A percentile compares a stretch with the other conserved stretches of the same genome.
Conservation (phyloP, 2,329 filamentous ascomycete genomes). For the Colletotrichum trifolii region DNA sequence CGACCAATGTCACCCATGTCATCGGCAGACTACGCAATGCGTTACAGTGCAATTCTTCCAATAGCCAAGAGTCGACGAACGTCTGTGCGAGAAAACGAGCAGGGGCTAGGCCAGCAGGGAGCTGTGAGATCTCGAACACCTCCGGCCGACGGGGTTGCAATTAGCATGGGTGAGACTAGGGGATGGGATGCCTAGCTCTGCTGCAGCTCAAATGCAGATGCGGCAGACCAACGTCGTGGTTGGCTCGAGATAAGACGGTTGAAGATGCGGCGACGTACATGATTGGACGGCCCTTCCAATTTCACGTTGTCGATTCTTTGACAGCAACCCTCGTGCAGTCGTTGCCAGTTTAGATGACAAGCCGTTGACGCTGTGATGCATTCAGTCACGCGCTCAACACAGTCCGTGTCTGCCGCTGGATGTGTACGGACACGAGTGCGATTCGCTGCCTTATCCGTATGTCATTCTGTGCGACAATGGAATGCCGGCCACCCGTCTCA, state of each 20-base stretch:
- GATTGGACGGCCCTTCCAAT: conserved; percentile 51
- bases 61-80: conserved; percentile 27
- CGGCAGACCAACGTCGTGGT: conserved; percentile 43
- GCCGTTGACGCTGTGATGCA: conserved; percentile 16
- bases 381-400: conserved; percentile 20
- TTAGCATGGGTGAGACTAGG: conserved; percentile 30
- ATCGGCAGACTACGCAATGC: conserved; percentile 22
- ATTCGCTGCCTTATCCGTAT: conserved; percentile 12
- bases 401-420: conserved; percentile 1
- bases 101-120: conserved; percentile 26
- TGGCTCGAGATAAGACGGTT: conserved; percentile 56
- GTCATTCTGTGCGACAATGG: conserved; percentile 13
- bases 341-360: conserved; percentile 7
- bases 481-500: not conserved
- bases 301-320: conserved; percentile 53
- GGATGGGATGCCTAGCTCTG: conserved; percentile 19
- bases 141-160: conserved; percentile 31
- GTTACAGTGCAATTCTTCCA: conserved; percentile 25
- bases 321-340: conserved; percentile 26
- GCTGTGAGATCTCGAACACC: conserved; percentile 33
- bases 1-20: not conserved
- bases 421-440: not conserved
- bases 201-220: conserved; percentile 30
- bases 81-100: conserved; percentile 29
- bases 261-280: conserved; percentile 39